phyloP scores from a whole-genome alignment of 192 early-diverging fungal genomes.

The Powellomyces hirtus region DNA sequence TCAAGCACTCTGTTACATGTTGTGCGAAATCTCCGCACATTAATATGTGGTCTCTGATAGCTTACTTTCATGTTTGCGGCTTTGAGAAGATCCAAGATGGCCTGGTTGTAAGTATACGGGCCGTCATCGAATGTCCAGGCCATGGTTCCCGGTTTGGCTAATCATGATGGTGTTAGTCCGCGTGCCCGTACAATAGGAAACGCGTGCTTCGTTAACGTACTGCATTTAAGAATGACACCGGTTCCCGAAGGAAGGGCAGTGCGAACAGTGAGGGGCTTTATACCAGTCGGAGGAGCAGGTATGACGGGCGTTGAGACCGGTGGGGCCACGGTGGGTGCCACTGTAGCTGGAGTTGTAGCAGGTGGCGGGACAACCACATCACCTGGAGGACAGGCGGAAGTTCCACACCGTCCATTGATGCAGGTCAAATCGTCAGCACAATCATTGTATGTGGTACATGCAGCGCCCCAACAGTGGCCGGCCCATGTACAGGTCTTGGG shows the following conservation, averaged over 20 bases:
- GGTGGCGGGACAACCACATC: background rate
- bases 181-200: background rate
- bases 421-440: background rate
- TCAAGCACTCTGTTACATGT: too few relatives aligned
- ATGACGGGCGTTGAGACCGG: conserved; percentile 3
- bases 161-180: background rate
- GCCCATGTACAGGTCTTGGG: background rate
- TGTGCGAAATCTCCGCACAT: too few relatives aligned
- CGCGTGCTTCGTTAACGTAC: background rate
- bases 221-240: background rate
- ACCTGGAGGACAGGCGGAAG: background rate
- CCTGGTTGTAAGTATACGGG: conserved; percentile 47
- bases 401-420: background rate
- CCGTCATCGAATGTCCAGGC: conserved; percentile 70
- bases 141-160: conserved; percentile 17
- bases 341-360: background rate
- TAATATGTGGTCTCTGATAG: too few relatives aligned
- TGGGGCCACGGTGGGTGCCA: background rate
- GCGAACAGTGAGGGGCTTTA: background rate
- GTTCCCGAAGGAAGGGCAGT: background rate
- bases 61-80: conserved; percentile 42
- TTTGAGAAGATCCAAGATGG: conserved; percentile 46
- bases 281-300: background rate
- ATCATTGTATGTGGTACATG: background rate
- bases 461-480: background rate